A percentile compares a stretch with the other conserved stretches of the same genome.
Evolutionary conservation across 768 basidiomycete species (phyloP).

Genomic region (Leccinum imitatum): DNA sequence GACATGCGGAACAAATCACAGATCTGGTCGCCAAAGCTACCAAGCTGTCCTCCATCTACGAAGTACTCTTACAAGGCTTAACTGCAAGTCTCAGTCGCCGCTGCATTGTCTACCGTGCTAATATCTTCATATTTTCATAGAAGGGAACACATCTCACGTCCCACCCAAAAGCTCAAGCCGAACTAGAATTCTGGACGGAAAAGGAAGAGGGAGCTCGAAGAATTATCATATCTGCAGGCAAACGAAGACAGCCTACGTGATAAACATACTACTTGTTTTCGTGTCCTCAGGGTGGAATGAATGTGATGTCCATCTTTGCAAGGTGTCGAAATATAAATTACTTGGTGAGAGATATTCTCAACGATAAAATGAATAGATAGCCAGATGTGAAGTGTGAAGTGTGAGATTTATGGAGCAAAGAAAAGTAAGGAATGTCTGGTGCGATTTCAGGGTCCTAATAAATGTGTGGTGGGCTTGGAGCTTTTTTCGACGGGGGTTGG

Average conservation of each 20-base stretch:
- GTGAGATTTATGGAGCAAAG: slow-evolving; percentile 2
- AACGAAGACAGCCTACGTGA: slow-evolving; percentile 26
- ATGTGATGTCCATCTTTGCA: slow-evolving; percentile 18
- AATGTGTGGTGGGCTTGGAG: slow-evolving; percentile 14
- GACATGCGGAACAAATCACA: slow-evolving; percentile 67
- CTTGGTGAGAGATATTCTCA: slow-evolving; percentile 9
- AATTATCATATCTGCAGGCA: slow-evolving; percentile 46
- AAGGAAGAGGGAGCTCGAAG: slow-evolving; percentile 77
- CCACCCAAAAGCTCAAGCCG: slow-evolving; percentile 84
- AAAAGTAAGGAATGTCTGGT: slow-evolving; percentile 9
- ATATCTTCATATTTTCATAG: slow-evolving; percentile 33
- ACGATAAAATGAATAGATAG: slow-evolving; percentile 14
- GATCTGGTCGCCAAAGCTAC: slow-evolving; percentile 64
- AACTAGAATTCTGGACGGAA: slow-evolving; percentile 84
- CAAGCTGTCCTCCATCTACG: slow-evolving; percentile 72
- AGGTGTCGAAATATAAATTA: slow-evolving; percentile 23
- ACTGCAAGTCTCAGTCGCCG: slow-evolving; percentile 51
- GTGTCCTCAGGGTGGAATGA: slow-evolving; percentile 11
- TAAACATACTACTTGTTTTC: slow-evolving; percentile 18
- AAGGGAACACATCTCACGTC: slow-evolving; percentile 67
- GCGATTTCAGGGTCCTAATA: slow-evolving; percentile 16
- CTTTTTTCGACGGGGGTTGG: slow-evolving; percentile 8
- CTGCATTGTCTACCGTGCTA: neutral
- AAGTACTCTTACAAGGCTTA: slow-evolving; percentile 70
- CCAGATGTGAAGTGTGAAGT: neutral